Evolutionary conservation across 2,329 filamentous ascomycete genomes (phyloP).

Genomic region (Ceratocystis huliohia): DNA sequence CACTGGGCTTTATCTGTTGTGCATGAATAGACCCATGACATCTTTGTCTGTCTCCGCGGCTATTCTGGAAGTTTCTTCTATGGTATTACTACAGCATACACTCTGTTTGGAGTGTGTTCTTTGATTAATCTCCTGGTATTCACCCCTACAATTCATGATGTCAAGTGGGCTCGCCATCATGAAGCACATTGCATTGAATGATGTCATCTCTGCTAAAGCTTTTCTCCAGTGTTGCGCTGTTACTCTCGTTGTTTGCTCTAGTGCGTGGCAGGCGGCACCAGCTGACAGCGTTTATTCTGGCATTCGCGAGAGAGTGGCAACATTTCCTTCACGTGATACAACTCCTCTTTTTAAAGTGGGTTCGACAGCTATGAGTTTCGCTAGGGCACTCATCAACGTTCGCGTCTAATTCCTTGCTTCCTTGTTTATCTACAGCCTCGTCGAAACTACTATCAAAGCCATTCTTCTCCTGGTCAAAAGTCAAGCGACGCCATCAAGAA

Average conservation of each 20-base stretch:
- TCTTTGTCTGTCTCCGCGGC: not conserved
- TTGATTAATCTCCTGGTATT: too few species aligned
- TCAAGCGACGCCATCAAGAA: slow-evolving; percentile 5
- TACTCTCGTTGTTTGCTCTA: not conserved
- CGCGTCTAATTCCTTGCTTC: slow-evolving; percentile 6
- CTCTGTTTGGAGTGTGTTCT: too few species aligned
- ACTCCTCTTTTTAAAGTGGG: slow-evolving; percentile 1
- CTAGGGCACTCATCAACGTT: not conserved
- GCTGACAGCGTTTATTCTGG: not conserved
- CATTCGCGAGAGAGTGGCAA: too few species aligned
- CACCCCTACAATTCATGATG: too few species aligned
- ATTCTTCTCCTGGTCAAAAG: not conserved
- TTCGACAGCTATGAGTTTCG: not conserved
- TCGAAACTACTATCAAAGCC: not conserved
- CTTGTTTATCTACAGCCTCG: slow-evolving; percentile 11
- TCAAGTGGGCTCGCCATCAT: too few species aligned
- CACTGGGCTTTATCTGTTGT: too few species aligned
- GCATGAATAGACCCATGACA: not conserved
- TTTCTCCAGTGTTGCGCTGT: not conserved
- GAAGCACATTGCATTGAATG: too few species aligned
- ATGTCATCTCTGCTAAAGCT: too few species aligned
- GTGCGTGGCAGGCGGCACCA: not conserved
- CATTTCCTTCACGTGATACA: not conserved
- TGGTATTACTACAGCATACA: too few species aligned
- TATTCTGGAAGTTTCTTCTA: not conserved